Base-by-base conservation (phyloP, 202 grass and related monocot species). In the Elaeis oleifera region DNA sequence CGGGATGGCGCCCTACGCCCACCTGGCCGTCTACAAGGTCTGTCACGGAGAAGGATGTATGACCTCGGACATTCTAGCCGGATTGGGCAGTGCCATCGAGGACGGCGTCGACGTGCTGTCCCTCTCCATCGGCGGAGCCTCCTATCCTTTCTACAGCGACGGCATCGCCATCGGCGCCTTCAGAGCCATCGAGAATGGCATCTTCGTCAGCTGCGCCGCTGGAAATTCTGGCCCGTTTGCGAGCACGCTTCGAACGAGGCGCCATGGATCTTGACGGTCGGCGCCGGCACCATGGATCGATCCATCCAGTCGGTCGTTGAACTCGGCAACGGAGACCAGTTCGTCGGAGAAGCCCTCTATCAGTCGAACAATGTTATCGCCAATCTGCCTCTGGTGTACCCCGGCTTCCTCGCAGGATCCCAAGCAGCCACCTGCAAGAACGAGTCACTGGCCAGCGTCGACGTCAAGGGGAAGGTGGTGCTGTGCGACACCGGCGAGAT, bases 101-200 rank as follows among this genome's bases (percentile, higher is more conserved):
- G 86, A 90, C 39, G 79, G 79, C 50, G 79, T 84, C 0, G 86
- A 90, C 66, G 82, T 90, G 3, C 31, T 90, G 25, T 90, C 86
- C 29, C 80, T 90, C 64, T 85, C 86, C 0, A 64, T 74, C 6
- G 53, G 75, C 0, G 79, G 77, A 59, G 29, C 70, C 16, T 76
- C 49, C 23, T 70, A 61, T 48, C 71, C 82, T 0, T 90, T 90
- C 63, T 85, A 90, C 67, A 23, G 65, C 48, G 86, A 90, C 62
- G 73, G 81, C 66, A 78, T 84, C 50, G 74, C 82, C 20, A 66
- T 90, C 4, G 79, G 82, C 5, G 72, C 78, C 62, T 85, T 82
- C 73, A 85, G 79, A 0, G 79, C 86, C 13, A 76, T 90, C 59
- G 16, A 56, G 63, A 76, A 74, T n/a, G 79, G 86, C 8, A 69